Base-by-base conservation (phyloP, 768 basidiomycete genomes). In the Hypsizygus marmoreus region DNA sequence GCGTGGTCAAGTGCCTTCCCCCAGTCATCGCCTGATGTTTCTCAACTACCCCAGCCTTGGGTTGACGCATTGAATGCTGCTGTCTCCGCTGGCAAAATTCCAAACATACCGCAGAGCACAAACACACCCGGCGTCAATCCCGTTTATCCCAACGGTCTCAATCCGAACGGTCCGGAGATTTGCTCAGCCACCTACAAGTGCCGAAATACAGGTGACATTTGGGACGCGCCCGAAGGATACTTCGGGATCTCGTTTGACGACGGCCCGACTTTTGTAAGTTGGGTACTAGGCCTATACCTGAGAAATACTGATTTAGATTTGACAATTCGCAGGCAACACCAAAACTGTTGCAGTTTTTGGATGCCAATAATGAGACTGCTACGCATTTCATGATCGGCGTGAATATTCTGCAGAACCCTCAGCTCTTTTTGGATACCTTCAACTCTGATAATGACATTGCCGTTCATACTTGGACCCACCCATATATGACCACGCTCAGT, bases 381-480 rank as follows among this genome's bases (percentile, higher is more conserved):
- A 95, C 93, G 4, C 91, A 95, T 61, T 95, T 95, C 64, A 80
- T 93, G 74, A 95, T 97, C 52, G 94, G 94, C 13, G 60, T 76
- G 25, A 88, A 92, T 60, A 87, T 94, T 47, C 55, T 88, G 20
- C 40, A 60, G 31, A 70, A 87, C 58, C 78, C 82, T 4, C 59
- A 71, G 7, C 56, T 73, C 35, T 91, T 93, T 65, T 51, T 69
- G 46, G 57, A 60, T 8, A 82, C 82, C 0, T 81, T 81, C 57
- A 62, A 72, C 20, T 61, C 62, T 16, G 71, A 69, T 2, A 57
- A 71, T 36, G 77, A 78, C 40, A 73, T 80, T 36, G 77, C 72
- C 4, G 74, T 75, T 0, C 82, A 86, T 56, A 86, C 83, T 0
- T 89, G 77, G 77, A 81, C 81, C 0, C 88, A 91, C 51, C 86